A percentile compares a stretch with the other conserved stretches of the same genome.
These are phyloP conservation scores for Crinitomyces ghanaensis DNA, from an alignment of 805 yeast species.

Conservation along the genomic window DNA sequence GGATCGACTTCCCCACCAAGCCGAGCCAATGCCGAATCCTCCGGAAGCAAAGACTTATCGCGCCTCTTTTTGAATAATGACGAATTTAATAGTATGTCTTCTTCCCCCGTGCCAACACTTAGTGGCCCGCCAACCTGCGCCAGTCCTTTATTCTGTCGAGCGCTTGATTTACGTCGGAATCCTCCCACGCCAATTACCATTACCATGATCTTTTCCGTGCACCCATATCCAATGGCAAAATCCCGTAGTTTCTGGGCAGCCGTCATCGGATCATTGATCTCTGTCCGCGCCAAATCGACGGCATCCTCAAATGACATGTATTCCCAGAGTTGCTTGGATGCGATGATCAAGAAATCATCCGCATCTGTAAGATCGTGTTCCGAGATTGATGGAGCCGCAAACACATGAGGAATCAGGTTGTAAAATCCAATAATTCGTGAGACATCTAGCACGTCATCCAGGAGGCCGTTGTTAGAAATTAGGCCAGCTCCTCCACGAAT, in stretches of 20 bases:
- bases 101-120: slow-evolving; percentile 17
- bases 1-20: slow-evolving; percentile 80
- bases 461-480: slow-evolving; percentile 71
- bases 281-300: slow-evolving; percentile 79
- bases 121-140: slow-evolving; percentile 8
- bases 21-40: slow-evolving; percentile 71
- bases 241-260: slow-evolving; percentile 93
- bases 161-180: slow-evolving; percentile 10
- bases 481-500: slow-evolving; percentile 87
- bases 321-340: slow-evolving; percentile 79
- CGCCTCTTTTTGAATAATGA: slow-evolving; percentile 31
- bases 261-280: slow-evolving; percentile 62
- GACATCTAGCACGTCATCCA: slow-evolving; percentile 72
- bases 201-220: slow-evolving; percentile 65
- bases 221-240: slow-evolving; percentile 88
- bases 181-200: slow-evolving; percentile 55
- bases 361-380: slow-evolving; percentile 47
- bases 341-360: slow-evolving; percentile 80
- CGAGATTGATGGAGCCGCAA: slow-evolving; percentile 74
- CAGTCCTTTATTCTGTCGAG: slow-evolving; percentile 1
- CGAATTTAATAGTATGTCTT: slow-evolving; percentile 24
- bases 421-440: slow-evolving; percentile 91
- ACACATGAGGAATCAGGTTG: slow-evolving; percentile 74
- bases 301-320: slow-evolving; percentile 71
- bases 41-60: slow-evolving; percentile 42